These are phyloP conservation scores for Gnomoniopsis smithogilvyi DNA, from an alignment of 2,329 filamentous ascomycete genomes.

Conservation along the genomic window DNA sequence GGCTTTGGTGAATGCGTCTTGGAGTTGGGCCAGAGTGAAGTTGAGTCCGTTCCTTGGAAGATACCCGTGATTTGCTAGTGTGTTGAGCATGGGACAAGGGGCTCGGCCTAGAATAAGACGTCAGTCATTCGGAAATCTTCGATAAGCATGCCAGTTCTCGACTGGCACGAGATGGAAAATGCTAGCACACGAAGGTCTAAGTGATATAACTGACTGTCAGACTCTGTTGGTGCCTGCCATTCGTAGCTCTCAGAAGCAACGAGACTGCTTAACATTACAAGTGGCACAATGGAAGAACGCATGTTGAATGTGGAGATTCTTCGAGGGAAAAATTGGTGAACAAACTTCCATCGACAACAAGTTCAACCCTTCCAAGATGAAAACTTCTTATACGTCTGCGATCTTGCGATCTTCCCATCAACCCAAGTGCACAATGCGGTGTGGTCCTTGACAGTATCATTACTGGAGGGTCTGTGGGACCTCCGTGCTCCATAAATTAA, in stretches of 20 bases:
- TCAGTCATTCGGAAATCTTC: too few relatives aligned
- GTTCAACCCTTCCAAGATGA: too few relatives aligned
- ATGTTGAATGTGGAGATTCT: background rate
- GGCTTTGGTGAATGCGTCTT: background rate
- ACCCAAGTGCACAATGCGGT: too few relatives aligned
- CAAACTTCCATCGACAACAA: too few relatives aligned
- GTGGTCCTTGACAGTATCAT: too few relatives aligned
- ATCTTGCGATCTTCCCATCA: too few relatives aligned
- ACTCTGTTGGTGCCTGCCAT: background rate
- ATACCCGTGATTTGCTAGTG: slow-evolving; percentile 6
- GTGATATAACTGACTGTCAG: slow-evolving; percentile 1
- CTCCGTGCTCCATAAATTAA: too few relatives aligned
- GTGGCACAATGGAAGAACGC: background rate
- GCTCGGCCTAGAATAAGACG: background rate
- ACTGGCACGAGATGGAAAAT: background rate
- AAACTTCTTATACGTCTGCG: too few relatives aligned
- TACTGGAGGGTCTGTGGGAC: too few relatives aligned
- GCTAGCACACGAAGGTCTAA: too few relatives aligned
- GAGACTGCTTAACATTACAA: background rate
- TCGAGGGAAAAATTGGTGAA: too few relatives aligned
- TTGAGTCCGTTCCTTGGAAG: slow-evolving; percentile 3
- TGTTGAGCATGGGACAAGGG: slow-evolving; percentile 8
- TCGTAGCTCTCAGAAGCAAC: background rate
- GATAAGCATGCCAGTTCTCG: too few relatives aligned
- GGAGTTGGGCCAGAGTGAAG: background rate